A percentile compares a stretch with the other conserved stretches of the same genome.
Evolutionary conservation across 108 stramenopile species (phyloP).

Genomic region (Chaetoceros tenuissimus): DNA sequence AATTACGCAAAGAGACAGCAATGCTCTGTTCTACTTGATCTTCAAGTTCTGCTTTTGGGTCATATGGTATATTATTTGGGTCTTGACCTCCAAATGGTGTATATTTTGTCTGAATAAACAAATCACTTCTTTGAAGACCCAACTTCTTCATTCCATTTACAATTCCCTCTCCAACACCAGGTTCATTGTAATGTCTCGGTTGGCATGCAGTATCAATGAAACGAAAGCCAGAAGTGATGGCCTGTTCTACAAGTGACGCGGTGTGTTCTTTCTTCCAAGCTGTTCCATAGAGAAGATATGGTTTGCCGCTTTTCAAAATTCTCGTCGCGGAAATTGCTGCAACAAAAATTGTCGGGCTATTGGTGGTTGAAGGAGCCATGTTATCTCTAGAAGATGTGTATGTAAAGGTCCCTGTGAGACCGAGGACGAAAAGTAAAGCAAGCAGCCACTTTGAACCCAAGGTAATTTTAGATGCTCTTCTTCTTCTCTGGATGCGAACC

Average conservation of each 20-base stretch:
- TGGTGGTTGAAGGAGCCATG: not conserved
- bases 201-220: conserved; percentile 93
- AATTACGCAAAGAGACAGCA: conserved; percentile 48
- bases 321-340: conserved; percentile 10
- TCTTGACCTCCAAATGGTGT: conserved; percentile 49
- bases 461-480: no score
- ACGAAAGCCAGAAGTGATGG: conserved; percentile 76
- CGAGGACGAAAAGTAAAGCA: no score
- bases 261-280: conserved; percentile 91
- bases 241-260: conserved; percentile 52
- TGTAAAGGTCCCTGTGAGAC: no score
- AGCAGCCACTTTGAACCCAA: no score
- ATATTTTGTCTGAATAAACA: conserved; percentile 84
- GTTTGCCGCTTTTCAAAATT: conserved; percentile 7
- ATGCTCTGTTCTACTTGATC: conserved; percentile 62
- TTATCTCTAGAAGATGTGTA: not conserved
- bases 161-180: conserved; percentile 66
- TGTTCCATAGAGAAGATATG: conserved; percentile 66
- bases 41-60: conserved; percentile 31
- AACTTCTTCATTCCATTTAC: conserved; percentile 32
- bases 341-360: not conserved
- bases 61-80: conserved; percentile 59
- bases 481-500: no score
- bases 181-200: conserved; percentile 87
- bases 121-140: conserved; percentile 39